Percentiles rank a stretch among this genome's conserved stretches.
phyloP scores from a whole-genome alignment of 352 stramenopile genomes.

The Globisporangium carolinianum region DNA sequence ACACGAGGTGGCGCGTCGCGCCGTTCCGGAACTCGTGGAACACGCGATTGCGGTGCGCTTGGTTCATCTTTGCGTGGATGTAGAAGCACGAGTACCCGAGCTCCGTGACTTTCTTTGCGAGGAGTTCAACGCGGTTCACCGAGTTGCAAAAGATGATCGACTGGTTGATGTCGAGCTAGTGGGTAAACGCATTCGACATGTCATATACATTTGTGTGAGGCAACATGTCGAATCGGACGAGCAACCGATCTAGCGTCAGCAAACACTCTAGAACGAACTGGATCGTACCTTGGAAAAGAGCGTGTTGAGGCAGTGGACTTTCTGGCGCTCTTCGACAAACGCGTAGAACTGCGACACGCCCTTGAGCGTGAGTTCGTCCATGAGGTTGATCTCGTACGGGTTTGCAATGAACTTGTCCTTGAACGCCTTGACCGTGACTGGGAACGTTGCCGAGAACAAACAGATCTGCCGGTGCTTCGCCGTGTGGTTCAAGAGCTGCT shows the following conservation, averaged over 20 bases:
- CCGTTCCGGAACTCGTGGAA: conserved; percentile 99
- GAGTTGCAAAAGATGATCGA: conserved; percentile 99
- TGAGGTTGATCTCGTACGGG: conserved; percentile 99
- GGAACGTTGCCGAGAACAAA: conserved; percentile 99
- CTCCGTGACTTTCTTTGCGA: conserved; percentile 99
- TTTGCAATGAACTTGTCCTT: conserved; percentile 98
- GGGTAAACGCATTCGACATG: neutral
- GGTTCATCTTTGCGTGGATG: conserved; percentile 99
- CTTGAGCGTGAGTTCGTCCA: conserved; percentile 98
- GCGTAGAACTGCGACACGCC: conserved; percentile 99
- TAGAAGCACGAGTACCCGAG: conserved; percentile 99
- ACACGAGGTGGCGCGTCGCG: conserved; percentile 96
- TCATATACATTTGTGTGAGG: no score
- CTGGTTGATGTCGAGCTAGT: conserved; percentile 97
- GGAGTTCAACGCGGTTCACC: conserved; percentile 98
- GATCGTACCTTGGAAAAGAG: conserved; percentile 91
- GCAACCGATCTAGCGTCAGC: neutral
- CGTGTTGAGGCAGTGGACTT: conserved; percentile 99
- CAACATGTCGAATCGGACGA: no score
- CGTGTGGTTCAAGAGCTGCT: conserved; percentile 95
- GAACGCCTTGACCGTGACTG: conserved; percentile 98
- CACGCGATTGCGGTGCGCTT: conserved; percentile 98
- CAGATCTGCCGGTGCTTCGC: conserved; percentile 96
- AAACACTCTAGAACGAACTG: conserved; percentile 1
- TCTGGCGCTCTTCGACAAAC: conserved; percentile 99